phyloP scores from a whole-genome alignment of 345 rosid species.

The Excoecaria agallocha region DNA sequence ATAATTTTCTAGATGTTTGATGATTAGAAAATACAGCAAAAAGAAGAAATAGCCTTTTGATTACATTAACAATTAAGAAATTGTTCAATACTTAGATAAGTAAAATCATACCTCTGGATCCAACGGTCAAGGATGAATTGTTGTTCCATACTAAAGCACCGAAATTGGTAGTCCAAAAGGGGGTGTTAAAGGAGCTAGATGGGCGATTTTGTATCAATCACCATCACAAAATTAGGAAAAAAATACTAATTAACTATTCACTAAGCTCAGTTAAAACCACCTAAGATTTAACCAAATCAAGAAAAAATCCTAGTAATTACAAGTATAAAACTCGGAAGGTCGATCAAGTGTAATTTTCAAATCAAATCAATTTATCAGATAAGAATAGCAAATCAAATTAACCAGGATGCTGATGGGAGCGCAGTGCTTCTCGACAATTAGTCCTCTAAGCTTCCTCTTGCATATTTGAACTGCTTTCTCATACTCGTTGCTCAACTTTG shows the following conservation, averaged over 20 bases:
- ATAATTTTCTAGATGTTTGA: neutral
- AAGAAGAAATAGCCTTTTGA: neutral
- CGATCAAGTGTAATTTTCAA: too few species aligned
- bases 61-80: neutral
- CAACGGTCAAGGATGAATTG: constrained; percentile 73
- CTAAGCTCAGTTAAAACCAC: neutral
- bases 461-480: too few species aligned
- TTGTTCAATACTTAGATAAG: neutral
- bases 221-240: neutral
- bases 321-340: too few species aligned
- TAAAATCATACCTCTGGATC: constrained; percentile 54
- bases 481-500: too few species aligned
- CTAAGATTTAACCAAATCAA: neutral
- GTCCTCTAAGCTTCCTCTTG: too few species aligned
- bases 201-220: constrained; percentile 52
- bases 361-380: neutral
- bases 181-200: constrained; percentile 60
- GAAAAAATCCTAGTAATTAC: neutral
- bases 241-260: neutral
- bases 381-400: neutral
- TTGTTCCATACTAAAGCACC: constrained; percentile 85
- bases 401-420: neutral
- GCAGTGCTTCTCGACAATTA: too few species aligned
- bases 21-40: neutral
- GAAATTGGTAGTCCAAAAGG: constrained; percentile 74